phyloP scores from a whole-genome alignment of 306 rosid genomes.

The Glycine tomentella region DNA sequence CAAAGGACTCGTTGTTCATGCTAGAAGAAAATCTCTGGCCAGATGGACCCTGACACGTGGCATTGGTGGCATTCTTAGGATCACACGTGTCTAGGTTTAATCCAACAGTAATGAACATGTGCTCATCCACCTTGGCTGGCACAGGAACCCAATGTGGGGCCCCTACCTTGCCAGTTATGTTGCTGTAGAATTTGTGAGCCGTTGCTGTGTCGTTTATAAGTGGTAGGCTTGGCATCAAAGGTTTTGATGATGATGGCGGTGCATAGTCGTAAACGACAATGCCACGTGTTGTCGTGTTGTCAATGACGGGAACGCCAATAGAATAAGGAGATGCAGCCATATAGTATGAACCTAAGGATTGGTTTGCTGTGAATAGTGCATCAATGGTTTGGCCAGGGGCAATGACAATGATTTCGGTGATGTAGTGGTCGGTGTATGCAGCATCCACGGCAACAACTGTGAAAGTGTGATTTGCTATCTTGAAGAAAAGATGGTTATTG shows the following conservation, averaged over 20 bases:
- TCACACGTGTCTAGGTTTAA: constrained; percentile 47
- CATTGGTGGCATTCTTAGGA: not conserved
- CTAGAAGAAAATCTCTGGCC: constrained; percentile 52
- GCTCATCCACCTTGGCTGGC: constrained; percentile 59
- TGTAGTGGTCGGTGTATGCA: constrained; percentile 50
- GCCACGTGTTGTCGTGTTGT: constrained; percentile 51
- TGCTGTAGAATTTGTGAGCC: constrained; percentile 58
- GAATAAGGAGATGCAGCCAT: constrained; percentile 60
- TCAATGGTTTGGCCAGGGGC: constrained; percentile 65
- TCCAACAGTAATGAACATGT: constrained; percentile 60
- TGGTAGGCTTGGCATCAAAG: constrained; percentile 56
- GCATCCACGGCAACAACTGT: constrained; percentile 67
- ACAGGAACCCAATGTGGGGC: constrained; percentile 65
- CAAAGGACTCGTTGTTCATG: constrained; percentile 74
- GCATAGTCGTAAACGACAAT: constrained; percentile 45
- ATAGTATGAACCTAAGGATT: constrained; percentile 53
- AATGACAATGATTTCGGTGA: constrained; percentile 53
- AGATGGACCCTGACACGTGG: constrained; percentile 49
- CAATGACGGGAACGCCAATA: not conserved
- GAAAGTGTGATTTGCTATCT: constrained; percentile 63
- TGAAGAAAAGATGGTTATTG: constrained; percentile 63
- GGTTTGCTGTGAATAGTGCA: constrained; percentile 56
- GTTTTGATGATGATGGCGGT: not conserved
- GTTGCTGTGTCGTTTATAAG: constrained; percentile 48
- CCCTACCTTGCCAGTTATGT: constrained; percentile 46